Percentiles rank a stretch among this genome's conserved stretches.
phyloP scores from a whole-genome alignment of 352 stramenopile species.

The Pythium grandisporangium region DNA sequence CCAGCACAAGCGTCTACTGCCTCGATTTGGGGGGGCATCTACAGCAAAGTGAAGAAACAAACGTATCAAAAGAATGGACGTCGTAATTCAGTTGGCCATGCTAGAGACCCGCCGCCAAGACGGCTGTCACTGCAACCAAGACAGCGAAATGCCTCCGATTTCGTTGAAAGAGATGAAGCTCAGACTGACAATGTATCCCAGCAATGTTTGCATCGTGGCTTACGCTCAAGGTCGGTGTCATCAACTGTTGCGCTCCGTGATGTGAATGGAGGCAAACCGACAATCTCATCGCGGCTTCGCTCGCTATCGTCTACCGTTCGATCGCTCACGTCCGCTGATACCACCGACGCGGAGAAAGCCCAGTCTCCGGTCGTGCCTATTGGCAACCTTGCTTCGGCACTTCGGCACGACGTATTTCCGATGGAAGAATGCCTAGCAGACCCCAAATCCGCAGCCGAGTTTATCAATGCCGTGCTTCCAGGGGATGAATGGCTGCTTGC shows the following conservation, averaged over 20 bases:
- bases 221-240: constrained; percentile 9
- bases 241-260: constrained; percentile 4
- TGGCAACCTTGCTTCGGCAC: neutral
- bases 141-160: too few relatives aligned
- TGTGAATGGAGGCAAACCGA: too few relatives aligned
- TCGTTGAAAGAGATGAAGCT: constrained; percentile 3
- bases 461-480: constrained; percentile 23
- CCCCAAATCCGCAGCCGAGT: constrained; percentile 31
- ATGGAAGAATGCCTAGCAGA: constrained; percentile 31
- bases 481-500: constrained; percentile 23
- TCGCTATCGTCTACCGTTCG: constrained; percentile 11
- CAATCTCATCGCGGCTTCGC: constrained; percentile 8
- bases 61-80: too few relatives aligned
- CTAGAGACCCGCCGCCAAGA: neutral
- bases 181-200: too few relatives aligned
- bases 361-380: neutral
- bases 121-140: constrained; percentile 8
- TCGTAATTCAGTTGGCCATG: too few relatives aligned
- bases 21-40: constrained; percentile 6
- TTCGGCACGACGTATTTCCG: constrained; percentile 7
- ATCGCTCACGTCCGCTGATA: neutral
- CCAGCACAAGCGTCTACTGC: too few relatives aligned
- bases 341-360: neutral
- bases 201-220: too few relatives aligned
- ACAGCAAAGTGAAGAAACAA: constrained; percentile 16